Conservation (phyloP, 768 basidiomycete species). For the Rhodotorula taiwanensis region DNA sequence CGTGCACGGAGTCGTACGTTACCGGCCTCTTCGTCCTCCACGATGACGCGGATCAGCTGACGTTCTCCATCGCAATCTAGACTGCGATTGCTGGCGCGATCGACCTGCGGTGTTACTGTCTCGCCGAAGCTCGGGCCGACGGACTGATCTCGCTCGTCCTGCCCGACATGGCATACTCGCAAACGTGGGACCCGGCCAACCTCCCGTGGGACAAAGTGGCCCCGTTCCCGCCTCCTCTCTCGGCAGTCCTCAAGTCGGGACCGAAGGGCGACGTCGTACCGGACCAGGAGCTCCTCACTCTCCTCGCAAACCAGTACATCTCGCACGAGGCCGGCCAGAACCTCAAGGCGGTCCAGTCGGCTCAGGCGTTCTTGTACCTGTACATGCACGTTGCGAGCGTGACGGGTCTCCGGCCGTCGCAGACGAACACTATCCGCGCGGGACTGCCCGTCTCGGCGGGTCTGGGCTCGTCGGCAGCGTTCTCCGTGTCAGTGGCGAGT, state of each 20-base stretch:
- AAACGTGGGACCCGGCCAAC: conserved; percentile 69
- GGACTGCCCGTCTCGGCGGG: conserved; percentile 91
- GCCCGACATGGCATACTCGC: conserved; percentile 68
- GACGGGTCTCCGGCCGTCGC: conserved; percentile 54
- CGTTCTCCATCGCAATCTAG: conserved; percentile 46
- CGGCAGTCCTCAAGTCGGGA: conserved; percentile 42
- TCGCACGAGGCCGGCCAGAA: conserved; percentile 1
- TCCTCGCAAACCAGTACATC: conserved; percentile 51
- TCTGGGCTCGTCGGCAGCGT: conserved; percentile 93
- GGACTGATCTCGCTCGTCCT: conserved; percentile 68
- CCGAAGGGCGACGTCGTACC: conserved; percentile 59
- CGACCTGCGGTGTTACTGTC: conserved; percentile 88
- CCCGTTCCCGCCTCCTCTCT: conserved; percentile 41
- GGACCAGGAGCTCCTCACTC: conserved; percentile 65
- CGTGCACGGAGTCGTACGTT: conserved; percentile 86
- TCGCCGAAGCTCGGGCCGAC: conserved; percentile 68
- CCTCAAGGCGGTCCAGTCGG: conserved; percentile 45
- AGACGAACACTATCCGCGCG: conserved; percentile 74
- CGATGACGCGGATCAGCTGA: background rate
- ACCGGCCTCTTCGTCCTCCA: background rate
- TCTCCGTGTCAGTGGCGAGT: conserved; percentile 77
- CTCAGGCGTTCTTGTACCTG: conserved; percentile 80
- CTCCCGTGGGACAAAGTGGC: conserved; percentile 64
- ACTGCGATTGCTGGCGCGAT: conserved; percentile 93
- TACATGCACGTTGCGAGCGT: conserved; percentile 63